A percentile compares a stretch with the other conserved stretches of the same genome.
phyloP scores from a whole-genome alignment of 345 rosid genomes.

The Eucalyptus guilfoylei region DNA sequence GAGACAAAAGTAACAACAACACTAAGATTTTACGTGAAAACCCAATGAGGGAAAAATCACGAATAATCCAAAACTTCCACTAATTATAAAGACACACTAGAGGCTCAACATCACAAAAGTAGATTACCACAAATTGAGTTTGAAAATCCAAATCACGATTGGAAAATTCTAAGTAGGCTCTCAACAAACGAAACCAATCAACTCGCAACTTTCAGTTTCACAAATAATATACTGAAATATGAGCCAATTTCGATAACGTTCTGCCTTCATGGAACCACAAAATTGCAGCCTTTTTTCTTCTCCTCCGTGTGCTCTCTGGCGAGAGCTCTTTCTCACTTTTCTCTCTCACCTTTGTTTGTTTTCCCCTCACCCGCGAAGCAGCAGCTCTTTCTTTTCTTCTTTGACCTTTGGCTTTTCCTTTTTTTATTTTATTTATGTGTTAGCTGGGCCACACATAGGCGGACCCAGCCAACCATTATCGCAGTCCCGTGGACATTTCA shows the following conservation, averaged over 20 bases:
- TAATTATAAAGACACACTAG: no score
- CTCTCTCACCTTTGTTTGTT: neutral
- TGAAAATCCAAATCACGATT: fast-evolving
- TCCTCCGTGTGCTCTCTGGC: no score
- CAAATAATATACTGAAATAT: neutral
- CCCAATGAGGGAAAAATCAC: fast-evolving
- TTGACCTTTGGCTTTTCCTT: neutral
- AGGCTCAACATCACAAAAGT: no score
- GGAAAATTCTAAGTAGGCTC: no score
- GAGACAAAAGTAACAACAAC: neutral
- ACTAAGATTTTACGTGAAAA: neutral
- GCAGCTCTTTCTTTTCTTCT: neutral
- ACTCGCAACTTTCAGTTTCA: fast-evolving
- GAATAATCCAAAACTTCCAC: neutral
- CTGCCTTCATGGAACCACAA: neutral
- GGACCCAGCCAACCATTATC: neutral
- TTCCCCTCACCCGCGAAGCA: neutral
- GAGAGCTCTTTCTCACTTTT: neutral
- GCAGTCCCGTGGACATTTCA: neutral
- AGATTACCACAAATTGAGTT: no score
- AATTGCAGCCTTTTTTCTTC: neutral
- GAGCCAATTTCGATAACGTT: no score
- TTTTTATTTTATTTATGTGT: fast-evolving
- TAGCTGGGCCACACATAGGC: neutral
- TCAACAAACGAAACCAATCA: no score